Evolutionary conservation across 2,329 filamentous ascomycete species (phyloP).

Genomic region (Exophiala alcalophila): DNA sequence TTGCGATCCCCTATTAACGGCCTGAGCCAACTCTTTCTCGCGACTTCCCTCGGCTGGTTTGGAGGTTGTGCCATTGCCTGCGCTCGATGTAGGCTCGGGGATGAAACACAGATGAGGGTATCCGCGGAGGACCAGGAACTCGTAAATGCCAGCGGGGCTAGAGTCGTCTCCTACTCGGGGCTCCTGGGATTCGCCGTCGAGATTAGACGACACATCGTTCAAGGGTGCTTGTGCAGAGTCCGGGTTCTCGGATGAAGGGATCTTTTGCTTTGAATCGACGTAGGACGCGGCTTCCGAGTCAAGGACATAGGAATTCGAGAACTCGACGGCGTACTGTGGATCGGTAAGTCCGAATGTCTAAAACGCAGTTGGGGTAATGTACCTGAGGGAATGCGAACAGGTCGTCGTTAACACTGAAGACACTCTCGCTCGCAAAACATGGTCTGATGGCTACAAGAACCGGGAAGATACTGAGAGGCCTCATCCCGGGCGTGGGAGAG

Average conservation of each 20-base stretch:
- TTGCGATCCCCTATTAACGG: conserved; percentile 74
- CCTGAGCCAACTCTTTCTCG: conserved; percentile 73
- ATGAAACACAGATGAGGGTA: conserved; percentile 81
- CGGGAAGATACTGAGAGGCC: background rate
- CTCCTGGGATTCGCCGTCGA: conserved; percentile 30
- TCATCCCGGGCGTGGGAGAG: conserved; percentile 8
- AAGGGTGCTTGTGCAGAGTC: background rate
- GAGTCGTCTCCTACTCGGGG: conserved; percentile 16
- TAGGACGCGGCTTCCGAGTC: conserved; percentile 22
- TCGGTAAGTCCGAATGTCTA: conserved; percentile 8
- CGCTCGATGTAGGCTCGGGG: conserved; percentile 62
- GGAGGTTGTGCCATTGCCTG: conserved; percentile 64
- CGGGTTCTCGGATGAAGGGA: background rate
- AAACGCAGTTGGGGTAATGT: conserved; percentile 31
- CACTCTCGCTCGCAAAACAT: conserved; percentile 50
- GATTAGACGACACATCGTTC: conserved; percentile 14
- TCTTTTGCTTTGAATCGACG: conserved; percentile 10
- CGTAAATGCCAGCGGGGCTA: conserved; percentile 35
- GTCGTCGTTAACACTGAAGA: conserved; percentile 86
- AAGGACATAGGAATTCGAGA: conserved; percentile 61
- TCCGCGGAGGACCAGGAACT: conserved; percentile 69
- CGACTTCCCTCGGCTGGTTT: conserved; percentile 64
- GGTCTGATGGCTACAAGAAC: background rate
- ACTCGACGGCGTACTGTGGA: conserved; percentile 74
- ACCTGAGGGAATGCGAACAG: conserved; percentile 84